Conservation (phyloP, 805 yeast genomes). For the Metschnikowia orientalis region DNA sequence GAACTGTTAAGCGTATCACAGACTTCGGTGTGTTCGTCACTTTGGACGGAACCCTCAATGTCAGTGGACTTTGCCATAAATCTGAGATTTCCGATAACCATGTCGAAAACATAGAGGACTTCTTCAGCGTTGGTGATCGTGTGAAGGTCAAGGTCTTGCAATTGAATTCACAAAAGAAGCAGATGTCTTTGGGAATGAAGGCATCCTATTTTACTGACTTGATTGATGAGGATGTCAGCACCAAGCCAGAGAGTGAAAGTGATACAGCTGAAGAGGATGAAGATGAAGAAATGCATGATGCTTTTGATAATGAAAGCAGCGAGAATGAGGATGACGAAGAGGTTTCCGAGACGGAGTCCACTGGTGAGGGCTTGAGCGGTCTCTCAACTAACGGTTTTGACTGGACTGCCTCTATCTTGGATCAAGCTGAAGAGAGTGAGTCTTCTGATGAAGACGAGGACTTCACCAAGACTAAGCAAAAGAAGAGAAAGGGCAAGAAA, state of each 20-base stretch:
- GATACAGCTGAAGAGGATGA: conserved; percentile 19
- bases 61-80: conserved; percentile 85
- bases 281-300: conserved; percentile 36
- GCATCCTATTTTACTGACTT: conserved; percentile 74
- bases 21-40: conserved; percentile 91
- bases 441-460: conserved; percentile 55
- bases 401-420: conserved; percentile 90
- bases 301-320: conserved; percentile 25
- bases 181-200: conserved; percentile 86
- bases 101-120: conserved; percentile 51
- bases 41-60: conserved; percentile 65
- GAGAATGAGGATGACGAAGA: conserved; percentile 27
- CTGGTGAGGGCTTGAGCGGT: conserved; percentile 39
- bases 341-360: conserved; percentile 16
- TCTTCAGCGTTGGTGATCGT: conserved; percentile 85
- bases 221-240: conserved; percentile 23
- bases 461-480: conserved; percentile 46
- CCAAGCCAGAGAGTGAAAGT: conserved; percentile 14
- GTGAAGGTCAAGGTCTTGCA: conserved; percentile 79
- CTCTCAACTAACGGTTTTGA: conserved; percentile 85
- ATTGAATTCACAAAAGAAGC: conserved; percentile 61
- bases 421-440: conserved; percentile 62
- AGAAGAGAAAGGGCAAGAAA: conserved; percentile 45
- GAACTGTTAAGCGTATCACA: conserved; percentile 68
- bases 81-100: conserved; percentile 74